phyloP scores from a whole-genome alignment of 345 rosid species.

The Euclidium syriacum region DNA sequence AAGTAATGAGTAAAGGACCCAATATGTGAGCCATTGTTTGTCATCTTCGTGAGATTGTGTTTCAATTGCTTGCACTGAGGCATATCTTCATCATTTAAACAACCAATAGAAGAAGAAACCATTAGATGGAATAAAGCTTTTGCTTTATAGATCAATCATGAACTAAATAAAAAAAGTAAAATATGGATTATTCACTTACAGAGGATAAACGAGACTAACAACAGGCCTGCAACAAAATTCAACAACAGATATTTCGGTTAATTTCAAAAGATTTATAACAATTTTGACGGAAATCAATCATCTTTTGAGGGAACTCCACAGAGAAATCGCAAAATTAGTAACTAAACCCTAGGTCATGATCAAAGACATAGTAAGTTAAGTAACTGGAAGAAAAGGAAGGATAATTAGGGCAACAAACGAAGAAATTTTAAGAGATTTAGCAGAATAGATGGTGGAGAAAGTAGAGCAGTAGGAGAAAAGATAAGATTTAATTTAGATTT shows the following conservation, averaged over 20 bases:
- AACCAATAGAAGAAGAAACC: not conserved
- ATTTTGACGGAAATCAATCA: not conserved
- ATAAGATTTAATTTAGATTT: not conserved
- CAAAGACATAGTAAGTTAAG: too few relatives aligned
- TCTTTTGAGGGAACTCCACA: not conserved
- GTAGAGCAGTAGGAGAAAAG: not conserved
- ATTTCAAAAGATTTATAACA: not conserved
- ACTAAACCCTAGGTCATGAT: not conserved
- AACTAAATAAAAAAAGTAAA: not conserved
- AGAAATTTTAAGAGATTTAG: not conserved
- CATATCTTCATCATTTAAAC: constrained; percentile 50
- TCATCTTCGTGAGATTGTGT: constrained; percentile 79
- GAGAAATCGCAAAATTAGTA: not conserved
- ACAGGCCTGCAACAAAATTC: constrained; percentile 63
- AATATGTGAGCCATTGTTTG: constrained; percentile 91
- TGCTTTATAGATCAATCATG: not conserved
- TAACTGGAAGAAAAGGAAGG: constrained; percentile 6
- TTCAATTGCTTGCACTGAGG: constrained; percentile 83
- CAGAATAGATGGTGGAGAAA: not conserved
- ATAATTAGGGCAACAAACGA: not conserved
- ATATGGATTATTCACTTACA: constrained; percentile 49
- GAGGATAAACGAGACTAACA: constrained; percentile 85
- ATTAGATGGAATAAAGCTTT: not conserved
- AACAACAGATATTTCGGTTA: not conserved
- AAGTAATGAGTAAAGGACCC: constrained; percentile 88